Base-by-base conservation (phyloP, 2,329 filamentous ascomycete genomes). In the Cladophialophora immunda region DNA sequence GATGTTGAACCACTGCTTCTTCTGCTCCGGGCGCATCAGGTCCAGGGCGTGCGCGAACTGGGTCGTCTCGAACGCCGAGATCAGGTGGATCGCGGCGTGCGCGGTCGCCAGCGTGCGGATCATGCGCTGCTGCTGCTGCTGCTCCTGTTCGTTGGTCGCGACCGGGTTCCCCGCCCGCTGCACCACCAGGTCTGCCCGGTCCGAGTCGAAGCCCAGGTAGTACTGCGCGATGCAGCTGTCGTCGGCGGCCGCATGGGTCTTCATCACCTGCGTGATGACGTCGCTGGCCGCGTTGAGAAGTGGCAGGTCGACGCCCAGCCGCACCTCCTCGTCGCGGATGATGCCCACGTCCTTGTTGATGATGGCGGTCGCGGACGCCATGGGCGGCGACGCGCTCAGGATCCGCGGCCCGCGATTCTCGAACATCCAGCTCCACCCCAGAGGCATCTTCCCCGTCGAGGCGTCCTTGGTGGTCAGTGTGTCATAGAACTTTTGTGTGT, bases 341-440 rank as follows among this genome's bases (percentile, higher is more conserved):
- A 73, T 73, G 19, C 71, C 71, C 11, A 80, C 80, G 75, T 89
- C 87, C 77, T 89, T 89, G 38, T 86, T 70, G 68, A 89, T 88
- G 70, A 89, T 89, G 32, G 82, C 84, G 57, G 87, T 73, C 2
- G 87, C 87, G 73, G 86, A 88, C 17, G 85, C 85, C 38, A 88
- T 76, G 0, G 87, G 86, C 68, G 83, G 78, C 76, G 82, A 85
- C 50, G 83, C 78, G 32, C 82, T 80, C 41, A 89, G 72, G 76
- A 89, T 86, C 52, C 87, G 79, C 27, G 85, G 84, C 0, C 83
- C 78, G 9, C 87, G 81, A 73, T 89, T 86, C 75, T 86, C 86
- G 62, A 88, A 82, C 86, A 89, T 88, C 85, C 86, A 89, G 62
- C 84, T 86, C 80, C 83, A 84, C 2, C 83, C 84, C 4, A 2